Percentiles rank a stretch among this genome's conserved stretches.
phyloP scores from a whole-genome alignment of 2,329 filamentous ascomycete genomes.

The Aspergillus udagawae region DNA sequence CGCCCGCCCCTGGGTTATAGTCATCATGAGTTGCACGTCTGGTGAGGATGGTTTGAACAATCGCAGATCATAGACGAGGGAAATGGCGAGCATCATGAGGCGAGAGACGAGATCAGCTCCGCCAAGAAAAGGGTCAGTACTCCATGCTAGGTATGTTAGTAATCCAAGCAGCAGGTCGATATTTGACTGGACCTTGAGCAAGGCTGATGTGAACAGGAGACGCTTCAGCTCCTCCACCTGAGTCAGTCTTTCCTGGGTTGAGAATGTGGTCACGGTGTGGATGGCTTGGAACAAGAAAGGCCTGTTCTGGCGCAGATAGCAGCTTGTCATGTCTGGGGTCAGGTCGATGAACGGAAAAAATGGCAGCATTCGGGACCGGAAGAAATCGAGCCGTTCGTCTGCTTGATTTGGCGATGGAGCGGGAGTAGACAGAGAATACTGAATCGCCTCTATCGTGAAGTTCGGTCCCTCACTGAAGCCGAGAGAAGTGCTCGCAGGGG shows the following conservation, averaged over 20 bases:
- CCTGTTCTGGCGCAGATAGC: slow-evolving; percentile 28
- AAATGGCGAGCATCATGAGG: slow-evolving; percentile 37
- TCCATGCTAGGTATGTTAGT: slow-evolving; percentile 38
- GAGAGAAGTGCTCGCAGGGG: neutral
- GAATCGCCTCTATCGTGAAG: neutral
- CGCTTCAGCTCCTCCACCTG: slow-evolving; percentile 30
- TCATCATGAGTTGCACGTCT: slow-evolving; percentile 29
- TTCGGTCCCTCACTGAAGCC: neutral
- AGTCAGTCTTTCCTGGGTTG: slow-evolving; percentile 22
- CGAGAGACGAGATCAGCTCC: slow-evolving; percentile 29
- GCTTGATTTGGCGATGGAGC: slow-evolving; percentile 9
- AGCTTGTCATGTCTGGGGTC: slow-evolving; percentile 21
- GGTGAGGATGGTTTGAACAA: slow-evolving; percentile 28
- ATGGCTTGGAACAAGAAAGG: slow-evolving; percentile 38
- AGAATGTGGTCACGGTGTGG: slow-evolving; percentile 28
- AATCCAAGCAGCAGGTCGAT: slow-evolving; percentile 36
- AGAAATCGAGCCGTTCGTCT: slow-evolving; percentile 23
- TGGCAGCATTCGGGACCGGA: slow-evolving; percentile 33
- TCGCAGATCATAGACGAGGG: slow-evolving; percentile 35
- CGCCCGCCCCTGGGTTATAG: slow-evolving; percentile 25
- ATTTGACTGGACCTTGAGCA: slow-evolving; percentile 26
- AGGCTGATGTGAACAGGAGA: slow-evolving; percentile 24
- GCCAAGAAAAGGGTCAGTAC: slow-evolving; percentile 33
- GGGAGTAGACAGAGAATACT: neutral
- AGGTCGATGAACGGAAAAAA: slow-evolving; percentile 35